Evolutionary conservation across 192 early-diverging fungal species (phyloP).

Genomic region (Coemansia sp.): DNA sequence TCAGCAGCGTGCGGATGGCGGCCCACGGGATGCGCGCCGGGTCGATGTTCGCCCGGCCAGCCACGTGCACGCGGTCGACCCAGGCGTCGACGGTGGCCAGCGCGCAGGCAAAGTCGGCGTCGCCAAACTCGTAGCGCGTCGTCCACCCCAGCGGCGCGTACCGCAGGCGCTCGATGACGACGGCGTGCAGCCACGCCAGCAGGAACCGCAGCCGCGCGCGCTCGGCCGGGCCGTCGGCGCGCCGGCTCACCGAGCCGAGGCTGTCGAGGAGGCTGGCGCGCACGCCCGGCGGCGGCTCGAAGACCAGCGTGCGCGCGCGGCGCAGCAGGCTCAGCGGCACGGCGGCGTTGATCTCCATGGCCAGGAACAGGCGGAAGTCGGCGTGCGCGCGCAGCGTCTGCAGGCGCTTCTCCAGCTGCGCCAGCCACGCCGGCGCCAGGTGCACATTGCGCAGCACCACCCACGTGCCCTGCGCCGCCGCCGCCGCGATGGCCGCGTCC

Average conservation of each 20-base stretch:
- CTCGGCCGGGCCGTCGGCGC: slow-evolving; percentile 64
- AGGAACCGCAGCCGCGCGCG: slow-evolving; percentile 88
- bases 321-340: slow-evolving; percentile 92
- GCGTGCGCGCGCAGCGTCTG: slow-evolving; percentile 79
- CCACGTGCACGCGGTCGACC: slow-evolving; percentile 69
- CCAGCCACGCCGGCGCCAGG: slow-evolving; percentile 88
- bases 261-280: slow-evolving; percentile 89
- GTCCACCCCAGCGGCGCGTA: slow-evolving; percentile 99
- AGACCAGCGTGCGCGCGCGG: slow-evolving; percentile 87
- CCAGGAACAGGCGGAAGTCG: slow-evolving; percentile 93
- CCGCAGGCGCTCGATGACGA: slow-evolving; percentile 92
- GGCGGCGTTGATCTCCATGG: slow-evolving; percentile 96
- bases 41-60: slow-evolving; percentile 84
- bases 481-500: slow-evolving; percentile 82
- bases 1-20: slow-evolving; percentile 82
- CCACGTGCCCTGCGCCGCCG: slow-evolving; percentile 85
- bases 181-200: slow-evolving; percentile 94
- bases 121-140: slow-evolving; percentile 97
- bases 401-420: slow-evolving; percentile 92
- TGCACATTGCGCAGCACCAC: slow-evolving; percentile 99
- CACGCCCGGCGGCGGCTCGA: slow-evolving; percentile 94
- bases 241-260: slow-evolving; percentile 59
- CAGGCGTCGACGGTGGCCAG: slow-evolving; percentile 86
- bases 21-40: slow-evolving; percentile 97
- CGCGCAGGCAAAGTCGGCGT: slow-evolving; percentile 93